Base-by-base conservation (phyloP, 2,329 filamentous ascomycete genomes). In the Aspergillus sp. region DNA sequence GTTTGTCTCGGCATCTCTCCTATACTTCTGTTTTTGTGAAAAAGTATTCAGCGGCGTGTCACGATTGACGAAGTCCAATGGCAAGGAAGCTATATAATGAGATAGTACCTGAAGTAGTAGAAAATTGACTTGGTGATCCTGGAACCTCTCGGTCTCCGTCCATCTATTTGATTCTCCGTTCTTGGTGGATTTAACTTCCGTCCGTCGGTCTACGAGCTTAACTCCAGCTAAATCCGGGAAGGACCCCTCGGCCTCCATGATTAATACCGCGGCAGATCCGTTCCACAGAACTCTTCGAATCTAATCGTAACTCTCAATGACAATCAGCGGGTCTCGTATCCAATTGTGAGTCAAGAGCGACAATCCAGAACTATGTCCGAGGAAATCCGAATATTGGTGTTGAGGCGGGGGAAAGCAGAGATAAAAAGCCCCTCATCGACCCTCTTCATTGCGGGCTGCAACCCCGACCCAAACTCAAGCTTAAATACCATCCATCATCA, bases 31-130 rank as follows among this genome's bases (percentile, higher is more conserved):
- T 50, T 50, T 50, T n/a, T 45, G 19, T 32, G 47, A 50, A 50
- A 50, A 50, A 50, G 47, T 30, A 50, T 50, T 50, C 47, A 50
- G 47, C 47, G 47, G 47, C 47, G 25, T 30, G 47, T 30, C 25
- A 50, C 47, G 47, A 50, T 50, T 49, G 45, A 49, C 15, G 45
- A 49, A 49, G 45, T 30, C 47, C 47, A 50, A 30, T 50, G n/a
- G 47, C 25, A 50, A 32, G 47, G 25, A 30, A 50, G 3, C 47
- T 50, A 28, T 32, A 50, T 50, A 9, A 50, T 50, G 10, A 50
- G n/a, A 12, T 32, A 30, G 25, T 49, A 23, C 8, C n/a, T 17
- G 28, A 50, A 9, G 28, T 50, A 50, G 25, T 50, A 50, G 25
- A 32, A 50, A 19, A 17, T 32, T 17, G 25, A 30, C 25, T 50